These are phyloP conservation scores for Protomyces pachydermus DNA, from an alignment of 1,139 yeast genomes.

Conservation along the genomic window DNA sequence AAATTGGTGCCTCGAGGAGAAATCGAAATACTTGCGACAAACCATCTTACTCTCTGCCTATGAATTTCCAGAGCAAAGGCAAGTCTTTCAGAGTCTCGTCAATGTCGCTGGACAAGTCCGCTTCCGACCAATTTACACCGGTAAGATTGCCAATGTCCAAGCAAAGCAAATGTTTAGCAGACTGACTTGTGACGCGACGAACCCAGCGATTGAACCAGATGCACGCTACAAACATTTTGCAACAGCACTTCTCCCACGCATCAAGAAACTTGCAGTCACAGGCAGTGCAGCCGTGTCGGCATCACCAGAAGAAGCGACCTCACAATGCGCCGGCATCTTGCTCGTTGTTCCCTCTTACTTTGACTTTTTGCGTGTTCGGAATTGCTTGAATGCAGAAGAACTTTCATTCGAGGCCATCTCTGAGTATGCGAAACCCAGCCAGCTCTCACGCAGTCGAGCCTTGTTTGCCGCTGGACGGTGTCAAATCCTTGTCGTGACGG, in stretches of 20 bases:
- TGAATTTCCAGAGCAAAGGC: conserved; percentile 74
- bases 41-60: conserved; percentile 68
- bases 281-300: conserved; percentile 6
- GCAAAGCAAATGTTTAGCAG: conserved; percentile 37
- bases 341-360: conserved; percentile 80
- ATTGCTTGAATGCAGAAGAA: conserved; percentile 50
- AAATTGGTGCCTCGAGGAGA: conserved; percentile 87
- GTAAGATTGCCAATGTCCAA: conserved; percentile 44
- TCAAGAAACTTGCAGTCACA: conserved; percentile 46
- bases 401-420: conserved; percentile 59
- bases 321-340: conserved; percentile 57
- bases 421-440: conserved; percentile 73
- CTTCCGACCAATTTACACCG: conserved; percentile 42
- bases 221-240: conserved; percentile 74
- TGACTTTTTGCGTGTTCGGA: conserved; percentile 75
- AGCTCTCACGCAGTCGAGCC: conserved; percentile 65
- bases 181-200: conserved; percentile 48
- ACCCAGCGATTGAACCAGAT: conserved; percentile 67
- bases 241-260: conserved; percentile 64
- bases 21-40: conserved; percentile 70
- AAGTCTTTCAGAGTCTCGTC: conserved; percentile 52
- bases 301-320: conserved; percentile 38
- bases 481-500: conserved; percentile 77
- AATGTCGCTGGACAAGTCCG: conserved; percentile 66
- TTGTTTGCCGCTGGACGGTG: conserved; percentile 59